Evolutionary conservation across 2,329 filamentous ascomycete species (phyloP).

Genomic region (Chrysoporthe deuterocubensis): DNA sequence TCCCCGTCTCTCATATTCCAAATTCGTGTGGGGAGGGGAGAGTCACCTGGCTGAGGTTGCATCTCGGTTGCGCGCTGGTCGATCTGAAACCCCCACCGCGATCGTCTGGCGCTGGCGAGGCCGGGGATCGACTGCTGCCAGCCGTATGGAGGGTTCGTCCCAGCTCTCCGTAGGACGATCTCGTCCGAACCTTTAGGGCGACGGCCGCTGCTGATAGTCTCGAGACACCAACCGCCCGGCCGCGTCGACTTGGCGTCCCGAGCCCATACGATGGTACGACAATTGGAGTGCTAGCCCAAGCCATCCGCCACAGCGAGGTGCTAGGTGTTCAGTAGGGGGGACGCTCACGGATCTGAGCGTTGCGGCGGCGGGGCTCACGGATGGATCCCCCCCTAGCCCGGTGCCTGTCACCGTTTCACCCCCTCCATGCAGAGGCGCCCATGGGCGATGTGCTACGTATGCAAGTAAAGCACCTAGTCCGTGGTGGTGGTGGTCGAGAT

Average conservation of each 20-base stretch:
- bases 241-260: background rate
- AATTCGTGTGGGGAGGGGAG: background rate
- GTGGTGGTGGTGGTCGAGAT: no score
- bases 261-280: background rate
- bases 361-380: background rate
- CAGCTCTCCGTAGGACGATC: background rate
- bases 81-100: background rate
- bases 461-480: no score
- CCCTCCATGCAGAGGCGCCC: no score
- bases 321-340: background rate
- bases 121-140: no score
- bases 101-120: no score
- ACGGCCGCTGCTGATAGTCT: no score
- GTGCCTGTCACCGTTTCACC: constrained; percentile 2
- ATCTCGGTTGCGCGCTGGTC: background rate
- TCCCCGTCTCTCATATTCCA: background rate
- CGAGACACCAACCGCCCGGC: no score
- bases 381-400: background rate
- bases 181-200: background rate
- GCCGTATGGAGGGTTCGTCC: no score
- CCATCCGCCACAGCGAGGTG: background rate
- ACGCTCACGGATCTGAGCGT: constrained; percentile 5
- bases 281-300: background rate
- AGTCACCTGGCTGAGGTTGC: background rate
- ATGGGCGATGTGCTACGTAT: no score